Conservation (phyloP, 2,329 filamentous ascomycete species). For the Colletotrichum horii region DNA sequence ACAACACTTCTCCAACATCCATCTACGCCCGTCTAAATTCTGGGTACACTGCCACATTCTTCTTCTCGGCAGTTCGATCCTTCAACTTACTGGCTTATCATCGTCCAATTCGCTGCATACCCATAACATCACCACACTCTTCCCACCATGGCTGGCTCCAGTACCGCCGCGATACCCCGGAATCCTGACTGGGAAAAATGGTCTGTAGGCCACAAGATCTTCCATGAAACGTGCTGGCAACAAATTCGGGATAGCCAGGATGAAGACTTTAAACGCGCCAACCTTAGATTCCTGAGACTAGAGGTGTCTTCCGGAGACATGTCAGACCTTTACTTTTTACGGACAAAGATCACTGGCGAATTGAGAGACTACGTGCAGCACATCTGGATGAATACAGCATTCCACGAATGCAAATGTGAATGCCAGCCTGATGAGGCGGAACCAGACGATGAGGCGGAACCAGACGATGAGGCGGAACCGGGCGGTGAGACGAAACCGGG, state of each 20-base stretch:
- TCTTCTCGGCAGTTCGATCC: background rate
- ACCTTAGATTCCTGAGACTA: background rate
- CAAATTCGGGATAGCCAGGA: background rate
- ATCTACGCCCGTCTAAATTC: background rate
- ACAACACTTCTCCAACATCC: background rate
- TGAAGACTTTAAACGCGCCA: background rate
- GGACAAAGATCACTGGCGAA: background rate
- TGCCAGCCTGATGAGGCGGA: background rate
- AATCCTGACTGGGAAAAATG: background rate
- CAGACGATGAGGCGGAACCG: too few relatives aligned
- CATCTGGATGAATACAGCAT: background rate
- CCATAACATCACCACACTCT: background rate
- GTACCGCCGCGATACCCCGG: background rate
- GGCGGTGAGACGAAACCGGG: too few relatives aligned
- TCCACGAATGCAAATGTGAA: background rate
- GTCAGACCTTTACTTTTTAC: background rate
- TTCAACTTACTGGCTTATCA: background rate
- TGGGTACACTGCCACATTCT: background rate
- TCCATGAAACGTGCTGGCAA: background rate
- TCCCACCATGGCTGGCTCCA: background rate
- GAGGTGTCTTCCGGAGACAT: background rate
- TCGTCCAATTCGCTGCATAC: background rate
- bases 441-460: background rate
- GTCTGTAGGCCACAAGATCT: background rate
- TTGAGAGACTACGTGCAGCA: background rate